phyloP scores from a whole-genome alignment of 2,329 filamentous ascomycete species.

The Colletotrichum lentis region DNA sequence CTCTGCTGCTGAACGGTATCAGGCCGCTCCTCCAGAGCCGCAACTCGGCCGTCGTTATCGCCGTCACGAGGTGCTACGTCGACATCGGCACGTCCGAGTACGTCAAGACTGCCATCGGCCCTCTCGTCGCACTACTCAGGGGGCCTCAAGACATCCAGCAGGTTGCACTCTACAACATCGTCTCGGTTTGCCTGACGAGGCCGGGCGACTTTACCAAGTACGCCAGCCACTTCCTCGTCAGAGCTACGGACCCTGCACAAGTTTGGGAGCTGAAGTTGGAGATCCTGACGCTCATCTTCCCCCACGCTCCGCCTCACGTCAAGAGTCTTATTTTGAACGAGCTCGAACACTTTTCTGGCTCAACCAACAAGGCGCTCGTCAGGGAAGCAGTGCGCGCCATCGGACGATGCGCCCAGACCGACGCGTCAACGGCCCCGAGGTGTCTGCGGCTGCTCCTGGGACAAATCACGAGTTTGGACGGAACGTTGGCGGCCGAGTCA shows the following conservation, averaged over 20 bases:
- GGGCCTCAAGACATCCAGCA: slow-evolving; percentile 88
- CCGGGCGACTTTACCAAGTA: slow-evolving; percentile 88
- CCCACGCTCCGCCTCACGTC: slow-evolving; percentile 75
- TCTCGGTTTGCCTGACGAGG: slow-evolving; percentile 82
- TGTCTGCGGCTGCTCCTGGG: slow-evolving; percentile 84
- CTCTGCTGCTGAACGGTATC: slow-evolving; percentile 80
- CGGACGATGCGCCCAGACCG: slow-evolving; percentile 87
- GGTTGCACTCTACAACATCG: slow-evolving; percentile 91
- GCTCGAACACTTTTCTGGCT: slow-evolving; percentile 87
- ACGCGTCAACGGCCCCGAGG: slow-evolving; percentile 73
- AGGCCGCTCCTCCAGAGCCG: slow-evolving; percentile 88
- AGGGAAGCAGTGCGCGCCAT: slow-evolving; percentile 92
- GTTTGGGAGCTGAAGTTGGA: slow-evolving; percentile 95
- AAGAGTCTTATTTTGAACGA: slow-evolving; percentile 92
- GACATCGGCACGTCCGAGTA: slow-evolving; percentile 84
- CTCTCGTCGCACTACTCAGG: slow-evolving; percentile 84
- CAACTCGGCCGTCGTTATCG: slow-evolving; percentile 90
- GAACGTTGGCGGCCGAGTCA: slow-evolving; percentile 88
- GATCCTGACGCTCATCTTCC: slow-evolving; percentile 88
- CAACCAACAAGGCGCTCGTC: slow-evolving; percentile 75
- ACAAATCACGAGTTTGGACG: slow-evolving; percentile 88
- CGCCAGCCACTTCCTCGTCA: slow-evolving; percentile 87
- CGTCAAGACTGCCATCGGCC: slow-evolving; percentile 78
- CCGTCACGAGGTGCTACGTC: slow-evolving; percentile 84
- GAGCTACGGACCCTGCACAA: slow-evolving; percentile 77